These are phyloP conservation scores for Rubroshorea leprosula DNA, from an alignment of 345 rosid species.

Conservation along the genomic window DNA sequence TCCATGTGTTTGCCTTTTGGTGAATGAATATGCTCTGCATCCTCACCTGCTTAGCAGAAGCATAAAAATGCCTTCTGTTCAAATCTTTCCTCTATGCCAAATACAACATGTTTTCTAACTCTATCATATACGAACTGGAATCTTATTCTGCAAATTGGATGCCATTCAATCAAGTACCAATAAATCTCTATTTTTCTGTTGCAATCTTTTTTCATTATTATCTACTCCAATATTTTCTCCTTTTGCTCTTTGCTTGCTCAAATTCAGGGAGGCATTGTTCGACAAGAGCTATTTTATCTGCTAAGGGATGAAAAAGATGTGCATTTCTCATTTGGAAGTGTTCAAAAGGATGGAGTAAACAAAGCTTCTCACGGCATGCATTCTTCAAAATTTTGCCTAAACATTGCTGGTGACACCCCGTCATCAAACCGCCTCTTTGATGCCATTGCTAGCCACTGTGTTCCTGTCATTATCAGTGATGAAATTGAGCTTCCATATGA, in stretches of 20 bases:
- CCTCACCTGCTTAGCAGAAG: too few species aligned
- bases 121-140: too few species aligned
- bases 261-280: slow-evolving; percentile 74
- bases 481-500: slow-evolving; percentile 92
- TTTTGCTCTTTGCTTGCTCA: background rate
- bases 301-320: slow-evolving; percentile 78
- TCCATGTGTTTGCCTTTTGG: too few species aligned
- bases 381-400: slow-evolving; percentile 84
- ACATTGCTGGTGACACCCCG: slow-evolving; percentile 96
- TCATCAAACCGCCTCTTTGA: slow-evolving; percentile 96
- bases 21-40: too few species aligned
- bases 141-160: too few species aligned
- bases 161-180: too few species aligned
- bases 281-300: slow-evolving; percentile 75
- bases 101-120: too few species aligned
- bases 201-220: too few species aligned
- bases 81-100: too few species aligned
- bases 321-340: slow-evolving; percentile 81
- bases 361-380: slow-evolving; percentile 80
- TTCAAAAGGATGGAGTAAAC: slow-evolving; percentile 53
- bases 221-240: too few species aligned
- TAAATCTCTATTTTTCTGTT: too few species aligned
- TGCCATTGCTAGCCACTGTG: slow-evolving; percentile 90
- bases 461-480: slow-evolving; percentile 88
- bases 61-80: too few species aligned